A percentile compares a stretch with the other conserved stretches of the same genome.
Conservation (phyloP, 345 rosid genomes). For the Eucalyptus pumila region DNA sequence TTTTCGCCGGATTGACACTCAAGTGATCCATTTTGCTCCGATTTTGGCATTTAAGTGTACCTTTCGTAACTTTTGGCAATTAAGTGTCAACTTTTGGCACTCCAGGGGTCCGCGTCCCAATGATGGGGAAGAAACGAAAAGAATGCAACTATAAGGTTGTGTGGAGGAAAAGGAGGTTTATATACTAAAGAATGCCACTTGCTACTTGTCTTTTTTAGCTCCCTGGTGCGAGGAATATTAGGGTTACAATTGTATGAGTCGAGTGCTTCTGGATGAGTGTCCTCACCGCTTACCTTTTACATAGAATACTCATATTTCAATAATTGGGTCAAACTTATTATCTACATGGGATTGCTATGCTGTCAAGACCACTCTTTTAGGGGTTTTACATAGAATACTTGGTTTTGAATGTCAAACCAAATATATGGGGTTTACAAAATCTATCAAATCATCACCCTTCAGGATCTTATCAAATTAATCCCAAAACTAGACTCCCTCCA, state of each 20-base stretch:
- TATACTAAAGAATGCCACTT: background rate
- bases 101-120: no score
- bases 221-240: background rate
- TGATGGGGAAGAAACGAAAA: background rate
- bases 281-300: background rate
- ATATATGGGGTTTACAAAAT: background rate
- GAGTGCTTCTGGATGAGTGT: background rate
- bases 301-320: background rate
- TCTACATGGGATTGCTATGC: background rate
- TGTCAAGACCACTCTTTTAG: background rate
- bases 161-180: background rate
- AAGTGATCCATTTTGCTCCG: no score
- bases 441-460: background rate
- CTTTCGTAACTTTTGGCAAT: no score
- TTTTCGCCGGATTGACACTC: no score
- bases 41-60: no score
- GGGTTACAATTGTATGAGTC: background rate
- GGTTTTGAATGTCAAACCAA: background rate
- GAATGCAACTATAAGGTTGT: background rate
- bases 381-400: background rate
- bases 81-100: no score
- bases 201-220: background rate
- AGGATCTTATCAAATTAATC: background rate
- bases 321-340: background rate
- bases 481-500: background rate